phyloP scores from a whole-genome alignment of 2,329 filamentous ascomycete genomes.

The Aspergillus niger region DNA sequence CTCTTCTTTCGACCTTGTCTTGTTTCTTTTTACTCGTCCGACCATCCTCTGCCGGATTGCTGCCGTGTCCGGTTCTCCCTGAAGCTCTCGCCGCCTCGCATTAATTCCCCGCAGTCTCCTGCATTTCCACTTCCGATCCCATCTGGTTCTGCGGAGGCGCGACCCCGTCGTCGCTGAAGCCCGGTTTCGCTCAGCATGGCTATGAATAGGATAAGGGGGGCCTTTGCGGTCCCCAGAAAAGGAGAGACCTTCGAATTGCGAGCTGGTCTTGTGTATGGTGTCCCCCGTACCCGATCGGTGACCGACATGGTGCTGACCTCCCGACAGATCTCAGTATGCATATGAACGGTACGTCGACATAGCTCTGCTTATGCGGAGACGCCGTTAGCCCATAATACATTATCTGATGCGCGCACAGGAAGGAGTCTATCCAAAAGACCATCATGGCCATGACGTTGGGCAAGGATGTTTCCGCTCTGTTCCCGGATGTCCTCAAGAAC shows the following conservation, averaged over 20 bases:
- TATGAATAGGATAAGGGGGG: slow-evolving; percentile 92
- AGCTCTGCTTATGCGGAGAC: neutral
- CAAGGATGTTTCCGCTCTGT: slow-evolving; percentile 96
- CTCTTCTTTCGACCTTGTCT: neutral
- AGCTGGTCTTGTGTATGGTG: slow-evolving; percentile 73
- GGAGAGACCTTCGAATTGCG: slow-evolving; percentile 98
- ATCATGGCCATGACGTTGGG: slow-evolving; percentile 99
- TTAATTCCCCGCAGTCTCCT: slow-evolving; percentile 36
- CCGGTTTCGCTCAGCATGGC: slow-evolving; percentile 63
- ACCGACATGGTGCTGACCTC: slow-evolving; percentile 37
- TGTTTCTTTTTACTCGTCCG: slow-evolving; percentile 7
- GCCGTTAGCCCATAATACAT: neutral
- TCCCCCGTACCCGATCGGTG: slow-evolving; percentile 18
- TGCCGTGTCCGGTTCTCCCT: slow-evolving; percentile 26
- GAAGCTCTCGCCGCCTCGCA: slow-evolving; percentile 28
- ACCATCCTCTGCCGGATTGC: neutral
- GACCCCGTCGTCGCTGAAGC: slow-evolving; percentile 41
- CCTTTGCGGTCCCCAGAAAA: slow-evolving; percentile 89
- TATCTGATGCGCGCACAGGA: slow-evolving; percentile 55
- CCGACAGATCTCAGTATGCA: slow-evolving; percentile 85
- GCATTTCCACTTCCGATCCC: slow-evolving; percentile 16
- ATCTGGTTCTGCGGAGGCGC: slow-evolving; percentile 35
- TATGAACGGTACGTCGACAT: slow-evolving; percentile 71
- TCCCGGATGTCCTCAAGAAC: slow-evolving; percentile 97
- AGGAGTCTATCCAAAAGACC: slow-evolving; percentile 98